A percentile compares a stretch with the other conserved stretches of the same genome.
Conservation (phyloP, 1,139 yeast genomes). For the Sugiyamaella grinbergsii region DNA sequence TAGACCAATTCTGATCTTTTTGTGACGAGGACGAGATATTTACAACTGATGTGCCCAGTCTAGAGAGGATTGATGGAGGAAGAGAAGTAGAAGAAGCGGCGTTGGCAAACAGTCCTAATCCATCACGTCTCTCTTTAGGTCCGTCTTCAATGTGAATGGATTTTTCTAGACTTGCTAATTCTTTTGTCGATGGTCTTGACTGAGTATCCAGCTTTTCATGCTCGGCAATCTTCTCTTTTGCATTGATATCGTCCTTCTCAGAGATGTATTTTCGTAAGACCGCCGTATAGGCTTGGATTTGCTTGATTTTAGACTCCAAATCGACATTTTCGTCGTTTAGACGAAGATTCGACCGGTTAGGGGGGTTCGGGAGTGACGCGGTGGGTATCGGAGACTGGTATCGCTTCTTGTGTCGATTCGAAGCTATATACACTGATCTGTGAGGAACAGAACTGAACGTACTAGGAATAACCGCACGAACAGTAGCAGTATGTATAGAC, state of each 20-base stretch:
- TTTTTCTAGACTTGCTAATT: conserved; percentile 30
- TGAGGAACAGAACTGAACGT: neutral
- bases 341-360: too few relatives aligned
- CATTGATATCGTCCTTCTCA: conserved; percentile 29
- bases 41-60: conserved; percentile 29
- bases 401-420: conserved; percentile 8
- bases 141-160: conserved; percentile 22
- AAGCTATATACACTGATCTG: conserved; percentile 19
- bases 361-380: too few relatives aligned
- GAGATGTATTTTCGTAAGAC: conserved; percentile 31
- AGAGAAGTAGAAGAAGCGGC: conserved; percentile 25
- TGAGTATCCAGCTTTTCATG: conserved; percentile 18
- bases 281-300: conserved; percentile 33
- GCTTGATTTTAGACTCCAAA: conserved; percentile 30
- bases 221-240: conserved; percentile 23
- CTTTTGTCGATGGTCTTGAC: conserved; percentile 26
- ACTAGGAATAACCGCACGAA: neutral
- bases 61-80: conserved; percentile 27
- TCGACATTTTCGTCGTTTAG: conserved; percentile 7
- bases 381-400: conserved; percentile 8
- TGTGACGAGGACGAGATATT: conserved; percentile 27
- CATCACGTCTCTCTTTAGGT: neutral
- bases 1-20: conserved; percentile 34
- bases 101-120: conserved; percentile 22
- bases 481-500: neutral